Evolutionary conservation across 208 protist species (phyloP), one percentile per base, ranked within the genome.

Genomic region (Acanthamoeba castellanii): DNA sequence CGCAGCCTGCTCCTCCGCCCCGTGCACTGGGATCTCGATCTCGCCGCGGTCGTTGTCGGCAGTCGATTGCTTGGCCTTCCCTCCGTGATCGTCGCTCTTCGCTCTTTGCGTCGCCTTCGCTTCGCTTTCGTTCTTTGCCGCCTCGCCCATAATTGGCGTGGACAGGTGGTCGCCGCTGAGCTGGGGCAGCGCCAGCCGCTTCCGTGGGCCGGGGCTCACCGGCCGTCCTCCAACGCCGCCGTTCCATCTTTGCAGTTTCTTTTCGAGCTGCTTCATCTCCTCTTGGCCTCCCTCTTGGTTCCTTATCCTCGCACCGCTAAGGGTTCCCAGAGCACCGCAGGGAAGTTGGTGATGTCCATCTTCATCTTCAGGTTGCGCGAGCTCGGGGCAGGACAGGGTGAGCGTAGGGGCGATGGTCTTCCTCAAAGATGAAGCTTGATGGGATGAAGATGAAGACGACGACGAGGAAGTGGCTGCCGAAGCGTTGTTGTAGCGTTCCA

Each of bases 401-500:
- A 68, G 61, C 20, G 61, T 32, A 2, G 61, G 61, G 8, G 25
- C 27, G 27, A 22, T 22, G 18, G 16, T 8, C 61, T 30, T 68
- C 61, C 13, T 20, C 55, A 72, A 34, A 72, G 66, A 72, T 30
- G 6, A 34, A 72, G 70, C 0, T 34, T 20, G 16, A 13, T 25
- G 32, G n/a, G n/a, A 42, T 32, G 25, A 45, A n/a, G 68, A 76
- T 76, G 30, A 47, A 34, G 70, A 34, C 1, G 32, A 78, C 3
- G 61, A 30, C 3, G 61, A 13, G 27, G 57, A 18, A 20, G 57
- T 7, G 22, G 57, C 14, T 64, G 57, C 9, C 14, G 20, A 18
- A 25, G 25, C 61, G 6, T 30, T 42, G 70, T 78, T 42, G 70
- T 78, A 42, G 70, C 47, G 78, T 20, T 85, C 78, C 78, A 85